A percentile compares a stretch with the other conserved stretches of the same genome.
Evolutionary conservation across 164 flowering plant species (phyloP).

Genomic region (Macadamia integrifolia): DNA sequence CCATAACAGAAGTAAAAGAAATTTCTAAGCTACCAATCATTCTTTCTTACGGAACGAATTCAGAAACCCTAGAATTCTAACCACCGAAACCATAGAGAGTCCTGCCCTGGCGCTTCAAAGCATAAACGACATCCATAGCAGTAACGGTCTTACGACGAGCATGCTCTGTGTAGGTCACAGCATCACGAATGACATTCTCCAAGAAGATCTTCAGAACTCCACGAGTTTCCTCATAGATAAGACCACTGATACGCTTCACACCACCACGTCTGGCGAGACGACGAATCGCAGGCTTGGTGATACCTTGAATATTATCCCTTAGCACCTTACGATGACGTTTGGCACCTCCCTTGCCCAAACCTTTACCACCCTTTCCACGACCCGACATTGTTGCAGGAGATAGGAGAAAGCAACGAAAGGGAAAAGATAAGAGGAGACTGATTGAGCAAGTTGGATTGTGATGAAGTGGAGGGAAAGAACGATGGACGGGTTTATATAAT

Average conservation of each 20-base stretch:
- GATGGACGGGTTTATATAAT: neutral
- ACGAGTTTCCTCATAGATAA: constrained; percentile 18
- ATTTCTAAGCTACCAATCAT: too few relatives aligned
- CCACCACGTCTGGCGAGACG: constrained; percentile 17
- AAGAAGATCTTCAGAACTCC: constrained; percentile 19
- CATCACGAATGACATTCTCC: constrained; percentile 18
- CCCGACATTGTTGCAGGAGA: constrained; percentile 10
- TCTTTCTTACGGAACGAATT: too few relatives aligned
- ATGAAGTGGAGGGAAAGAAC: neutral
- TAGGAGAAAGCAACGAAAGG: neutral
- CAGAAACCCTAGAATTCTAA: neutral
- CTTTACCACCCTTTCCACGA: constrained; percentile 18
- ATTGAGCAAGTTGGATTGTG: neutral
- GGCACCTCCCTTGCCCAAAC: constrained; percentile 14
- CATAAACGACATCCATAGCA: constrained; percentile 19
- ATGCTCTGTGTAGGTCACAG: constrained; percentile 16
- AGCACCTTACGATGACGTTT: constrained; percentile 14
- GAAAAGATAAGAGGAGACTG: neutral
- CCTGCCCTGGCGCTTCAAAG: constrained; percentile 15
- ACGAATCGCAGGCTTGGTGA: constrained; percentile 18
- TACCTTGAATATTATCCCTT: constrained; percentile 15
- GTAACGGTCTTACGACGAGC: constrained; percentile 16
- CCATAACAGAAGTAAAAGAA: neutral
- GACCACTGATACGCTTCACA: constrained; percentile 19
- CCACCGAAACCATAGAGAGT: constrained; percentile 21